These are phyloP conservation scores for Arthrocladium fulminans DNA, from an alignment of 2,329 filamentous ascomycete genomes.

Conservation along the genomic window DNA sequence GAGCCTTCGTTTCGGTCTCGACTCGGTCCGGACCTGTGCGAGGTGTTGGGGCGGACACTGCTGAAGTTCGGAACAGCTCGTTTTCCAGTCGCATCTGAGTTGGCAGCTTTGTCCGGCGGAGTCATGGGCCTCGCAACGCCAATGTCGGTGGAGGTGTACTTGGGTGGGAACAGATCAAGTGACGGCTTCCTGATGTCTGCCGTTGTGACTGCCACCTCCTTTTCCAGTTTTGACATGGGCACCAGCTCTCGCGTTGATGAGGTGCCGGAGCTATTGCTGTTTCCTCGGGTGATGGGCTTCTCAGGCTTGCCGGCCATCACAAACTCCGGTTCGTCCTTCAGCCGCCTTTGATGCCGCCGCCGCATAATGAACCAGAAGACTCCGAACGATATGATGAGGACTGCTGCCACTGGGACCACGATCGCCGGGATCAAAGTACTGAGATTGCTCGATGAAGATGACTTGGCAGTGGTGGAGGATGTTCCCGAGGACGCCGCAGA, in stretches of 20 bases:
- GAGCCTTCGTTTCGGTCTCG: conserved; percentile 13
- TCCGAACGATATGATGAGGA: conserved; percentile 18
- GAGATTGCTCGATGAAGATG: conserved; percentile 25
- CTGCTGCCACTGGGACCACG: conserved; percentile 19
- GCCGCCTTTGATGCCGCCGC: conserved; percentile 17
- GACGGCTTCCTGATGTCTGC: conserved; percentile 11
- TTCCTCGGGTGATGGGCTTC: conserved; percentile 19
- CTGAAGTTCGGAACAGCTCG: conserved; percentile 16
- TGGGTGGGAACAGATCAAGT: conserved; percentile 13
- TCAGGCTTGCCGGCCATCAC: conserved; percentile 22
- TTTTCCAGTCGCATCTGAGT: background rate
- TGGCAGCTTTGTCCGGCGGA: conserved; percentile 10
- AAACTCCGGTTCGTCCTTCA: conserved; percentile 20
- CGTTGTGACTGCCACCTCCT: conserved; percentile 9
- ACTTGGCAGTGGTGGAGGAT: conserved; percentile 29
- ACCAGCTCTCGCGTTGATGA: conserved; percentile 10
- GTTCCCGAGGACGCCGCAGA: conserved; percentile 33
- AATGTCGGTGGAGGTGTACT: conserved; percentile 16
- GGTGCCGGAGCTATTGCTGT: conserved; percentile 17
- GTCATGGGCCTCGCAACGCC: conserved; percentile 17
- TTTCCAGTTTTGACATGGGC: conserved; percentile 3
- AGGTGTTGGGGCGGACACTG: conserved; percentile 12
- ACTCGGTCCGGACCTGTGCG: conserved; percentile 5
- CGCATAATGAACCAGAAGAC: conserved; percentile 23
- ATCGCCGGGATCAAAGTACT: conserved; percentile 21